phyloP scores from a whole-genome alignment of 495 filamentous ascomycete genomes.

The Aspergillus homomorphus region DNA sequence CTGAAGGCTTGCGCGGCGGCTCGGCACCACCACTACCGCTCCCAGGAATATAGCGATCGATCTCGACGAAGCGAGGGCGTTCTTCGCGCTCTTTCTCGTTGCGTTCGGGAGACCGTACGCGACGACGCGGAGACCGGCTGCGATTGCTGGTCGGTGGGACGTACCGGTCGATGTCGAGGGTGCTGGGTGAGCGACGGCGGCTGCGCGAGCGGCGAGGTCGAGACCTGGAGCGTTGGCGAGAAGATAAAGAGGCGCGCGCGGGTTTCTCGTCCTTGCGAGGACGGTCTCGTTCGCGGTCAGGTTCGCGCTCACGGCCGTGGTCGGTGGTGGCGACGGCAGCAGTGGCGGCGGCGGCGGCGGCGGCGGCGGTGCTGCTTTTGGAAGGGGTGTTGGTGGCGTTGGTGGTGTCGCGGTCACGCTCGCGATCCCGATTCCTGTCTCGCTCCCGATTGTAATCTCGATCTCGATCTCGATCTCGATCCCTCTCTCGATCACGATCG shows the following conservation, averaged over 20 bases:
- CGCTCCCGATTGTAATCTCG: conserved; percentile 14
- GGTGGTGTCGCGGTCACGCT: conserved; percentile 15
- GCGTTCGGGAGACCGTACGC: conserved; percentile 37
- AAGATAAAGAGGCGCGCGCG: conserved; percentile 21
- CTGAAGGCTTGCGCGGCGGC: neutral
- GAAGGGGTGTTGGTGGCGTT: neutral
- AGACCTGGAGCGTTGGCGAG: conserved; percentile 30
- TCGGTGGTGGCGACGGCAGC: neutral
- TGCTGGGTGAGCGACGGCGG: conserved; percentile 29
- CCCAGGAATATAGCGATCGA: conserved; percentile 54
- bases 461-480: conserved; percentile 12
- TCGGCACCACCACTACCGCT: conserved; percentile 12
- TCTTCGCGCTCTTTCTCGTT: conserved; percentile 16
- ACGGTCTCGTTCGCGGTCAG: conserved; percentile 11
- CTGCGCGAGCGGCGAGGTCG: conserved; percentile 30
- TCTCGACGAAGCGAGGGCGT: conserved; percentile 33
- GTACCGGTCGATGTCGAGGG: conserved; percentile 51
- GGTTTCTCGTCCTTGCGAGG: conserved; percentile 20
- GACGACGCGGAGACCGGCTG: conserved; percentile 45
- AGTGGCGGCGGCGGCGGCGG: neutral
- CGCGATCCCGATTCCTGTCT: conserved; percentile 11
- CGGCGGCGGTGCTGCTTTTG: neutral
- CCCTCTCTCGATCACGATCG: neutral
- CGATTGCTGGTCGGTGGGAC: conserved; percentile 45
- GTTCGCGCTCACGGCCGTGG: conserved; percentile 1